Evolutionary conservation across 345 rosid genomes (phyloP), one percentile per base, ranked within the genome.

Genomic region (Syzygium oleosum): DNA sequence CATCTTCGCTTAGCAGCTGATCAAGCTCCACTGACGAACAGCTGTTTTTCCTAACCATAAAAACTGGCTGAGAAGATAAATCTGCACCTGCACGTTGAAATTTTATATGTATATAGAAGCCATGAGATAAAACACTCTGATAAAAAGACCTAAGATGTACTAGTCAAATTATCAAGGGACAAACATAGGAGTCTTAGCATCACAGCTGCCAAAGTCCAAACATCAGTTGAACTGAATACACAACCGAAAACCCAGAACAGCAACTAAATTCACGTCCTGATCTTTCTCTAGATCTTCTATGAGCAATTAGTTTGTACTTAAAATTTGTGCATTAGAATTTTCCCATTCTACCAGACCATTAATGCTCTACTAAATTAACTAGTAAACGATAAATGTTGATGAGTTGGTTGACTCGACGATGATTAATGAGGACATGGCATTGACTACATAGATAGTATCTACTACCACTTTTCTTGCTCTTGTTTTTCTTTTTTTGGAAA

Each of bases 1-100:
- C 78, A 25, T 86, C 73, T 85, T 61, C 89, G 27, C 88, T 86
- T 25, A 68, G 87, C 52, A 84, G 86, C 61, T 56, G 89, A 88
- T 68, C 87, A 21, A 87, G 85, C 84, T 73, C 89, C 22, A 86
- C 87, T 43, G 85, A 77, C 2, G 89, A 59, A 54, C 87, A 79
- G 89, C 84, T 85, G 55, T 84, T 85, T n/a, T 84, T 29, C 16
- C 86, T 86, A 22, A 46, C 85, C 78, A 34, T 55, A 10, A 10
- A 9, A 85, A 15, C 38, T 29, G 90, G 79, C 61, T 52, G 85
- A 88, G 89, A 89, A 84, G 73, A 53, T 22, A 29, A 12, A 41
- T n/a, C 88, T 56, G 85, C 31, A 87, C 59, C 88, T 86, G 85
- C 65, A 34, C 31, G 84, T 65, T 31, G 13, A 63, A 52, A 27